Evolutionary conservation across 257 asterid species (phyloP), one percentile per base, ranked within the genome.

Genomic region (Primulina huaijiensis): DNA sequence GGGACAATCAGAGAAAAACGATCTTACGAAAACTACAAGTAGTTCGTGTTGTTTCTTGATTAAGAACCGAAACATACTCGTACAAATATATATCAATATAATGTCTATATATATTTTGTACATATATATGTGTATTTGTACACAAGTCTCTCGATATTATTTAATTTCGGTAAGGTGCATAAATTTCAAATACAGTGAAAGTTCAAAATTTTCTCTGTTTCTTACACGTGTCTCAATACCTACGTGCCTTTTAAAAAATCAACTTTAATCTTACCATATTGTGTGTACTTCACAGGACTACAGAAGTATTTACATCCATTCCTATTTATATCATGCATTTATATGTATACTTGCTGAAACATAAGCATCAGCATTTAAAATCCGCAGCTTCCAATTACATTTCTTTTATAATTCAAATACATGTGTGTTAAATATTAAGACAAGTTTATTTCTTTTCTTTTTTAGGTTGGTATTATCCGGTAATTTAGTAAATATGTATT

Each of bases 211-310:
- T 68, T 21, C 50, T 23, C 43, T 68, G 78, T 65, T 68, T 73
- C 33, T 46, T 56, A 65, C 63, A 59, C 73, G 27, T 69, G 53
- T 57, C 56, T 34, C 73, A 72, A 71, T 63, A 75, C 72, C 64
- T 64, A 65, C 76, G 7, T 68, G 37, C 61, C 73, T 65, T 64
- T 25, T 21, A 8, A 75, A 65, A 75, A 70, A 35, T 57, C 65
- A 68, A 23, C 80, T 75, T 70, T 74, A 75, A 72, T 72, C 75
- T 75, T 67, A 53, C 31, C 77, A 71, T 55, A 63, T 57, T 70
- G 64, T 30, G 46, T 31, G 70, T 79, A 67, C 77, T 31, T 68
- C 20, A 25, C 34, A 57, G 25, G 25, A 23, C 67, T 64, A 64
- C 35, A 62, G 33, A 68, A 37, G 11, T 25, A 72, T 68, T 57